These are phyloP conservation scores for Sporothrix mexicana DNA, from an alignment of 2,329 filamentous ascomycete species.

Conservation along the genomic window DNA sequence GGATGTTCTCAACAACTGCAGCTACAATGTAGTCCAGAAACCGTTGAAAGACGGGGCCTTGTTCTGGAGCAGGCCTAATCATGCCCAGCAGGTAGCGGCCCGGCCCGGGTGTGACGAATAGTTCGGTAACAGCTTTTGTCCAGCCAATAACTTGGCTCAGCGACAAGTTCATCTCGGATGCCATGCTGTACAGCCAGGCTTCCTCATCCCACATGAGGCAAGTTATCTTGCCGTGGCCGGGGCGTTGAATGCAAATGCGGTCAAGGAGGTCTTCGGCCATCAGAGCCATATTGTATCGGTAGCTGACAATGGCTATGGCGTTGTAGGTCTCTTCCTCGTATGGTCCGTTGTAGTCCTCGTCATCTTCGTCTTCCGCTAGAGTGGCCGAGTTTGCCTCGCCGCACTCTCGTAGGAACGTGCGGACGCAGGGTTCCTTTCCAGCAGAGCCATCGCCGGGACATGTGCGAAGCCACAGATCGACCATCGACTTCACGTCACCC, in stretches of 20 bases:
- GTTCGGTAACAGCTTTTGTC: too few species aligned
- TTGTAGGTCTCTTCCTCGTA: neutral
- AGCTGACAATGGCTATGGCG: neutral
- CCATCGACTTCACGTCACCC: neutral
- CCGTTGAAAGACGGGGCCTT: neutral
- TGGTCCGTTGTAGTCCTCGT: neutral
- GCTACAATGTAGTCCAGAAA: neutral
- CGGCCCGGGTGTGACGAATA: too few species aligned
- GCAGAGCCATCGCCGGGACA: neutral
- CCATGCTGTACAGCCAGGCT: too few species aligned
- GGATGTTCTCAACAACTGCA: neutral
- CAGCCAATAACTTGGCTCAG: too few species aligned
- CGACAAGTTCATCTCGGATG: too few species aligned
- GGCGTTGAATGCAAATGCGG: neutral
- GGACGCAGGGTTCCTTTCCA: neutral
- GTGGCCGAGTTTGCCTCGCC: neutral
- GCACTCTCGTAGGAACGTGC: neutral
- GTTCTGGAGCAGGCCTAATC: neutral
- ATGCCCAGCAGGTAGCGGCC: neutral
- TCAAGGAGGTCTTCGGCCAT: neutral
- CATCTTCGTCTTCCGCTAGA: neutral
- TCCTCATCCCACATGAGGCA: neutral
- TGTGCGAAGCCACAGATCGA: neutral
- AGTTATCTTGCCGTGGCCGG: neutral
- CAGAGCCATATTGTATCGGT: constrained; percentile 4